Evolutionary conservation across 2,329 filamentous ascomycete genomes (phyloP), one percentile per base, ranked within the genome.

Genomic region (Ambrosiella beaveri): DNA sequence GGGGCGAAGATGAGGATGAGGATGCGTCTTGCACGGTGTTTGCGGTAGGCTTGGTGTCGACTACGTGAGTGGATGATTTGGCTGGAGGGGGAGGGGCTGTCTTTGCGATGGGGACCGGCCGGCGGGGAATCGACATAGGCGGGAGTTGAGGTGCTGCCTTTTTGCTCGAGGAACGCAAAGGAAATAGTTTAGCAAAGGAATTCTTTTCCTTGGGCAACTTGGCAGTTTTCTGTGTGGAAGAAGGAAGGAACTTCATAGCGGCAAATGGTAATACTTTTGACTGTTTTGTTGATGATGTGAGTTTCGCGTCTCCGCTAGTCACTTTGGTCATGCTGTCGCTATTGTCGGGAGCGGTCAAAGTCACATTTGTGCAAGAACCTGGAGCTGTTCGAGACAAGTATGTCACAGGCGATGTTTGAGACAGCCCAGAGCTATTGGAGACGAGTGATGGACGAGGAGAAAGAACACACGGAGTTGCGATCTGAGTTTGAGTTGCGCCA

Each of bases 121-220:
- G 69, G 59, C 71, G 67, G 39, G 68, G 64, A 57, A 74, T 73
- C 15, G 65, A 63, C 63, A 68, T 68, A 36, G 63, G 67, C 51
- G 66, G 64, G 54, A 62, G 61, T 8, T 62, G 41, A 17, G 62
- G 57, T 13, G 62, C 55, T 19, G 62, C 27, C 51, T 57, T 59
- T 45, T 56, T 56, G 59, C 56, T 57, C 5, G 51, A 56, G 58
- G 59, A 49, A 55, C 53, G 58, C 49, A 63, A 61, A 38, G 68
- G 68, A 49, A 68, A 57, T 11, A 59, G 64, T 59, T 61, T 60
- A 1, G 60, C 53, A 54, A 59, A 59, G 13, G 57, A 50, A 17
- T 47, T 59, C 57, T 64, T 49, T 57, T 66, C 57, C 47, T 58
- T 49, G 19, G 61, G 58, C 39, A 58, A 56, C 50, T 63, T 63